Conservation (phyloP, 2,329 filamentous ascomycete genomes). For the Colletotrichum tamarilloi region DNA sequence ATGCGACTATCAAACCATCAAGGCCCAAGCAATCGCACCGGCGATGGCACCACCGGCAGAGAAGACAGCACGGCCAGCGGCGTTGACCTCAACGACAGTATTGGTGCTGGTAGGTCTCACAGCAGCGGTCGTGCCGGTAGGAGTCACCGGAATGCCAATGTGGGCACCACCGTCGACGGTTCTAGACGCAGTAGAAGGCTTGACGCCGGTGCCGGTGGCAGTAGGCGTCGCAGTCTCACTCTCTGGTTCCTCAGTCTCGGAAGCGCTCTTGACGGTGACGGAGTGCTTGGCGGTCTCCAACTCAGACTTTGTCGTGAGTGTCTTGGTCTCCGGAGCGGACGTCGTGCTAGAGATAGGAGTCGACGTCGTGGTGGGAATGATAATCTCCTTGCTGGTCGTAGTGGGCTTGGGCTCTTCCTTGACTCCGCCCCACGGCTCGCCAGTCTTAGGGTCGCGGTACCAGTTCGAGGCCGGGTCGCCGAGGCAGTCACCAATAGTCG, state of each 20-base stretch:
- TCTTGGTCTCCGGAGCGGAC: background rate
- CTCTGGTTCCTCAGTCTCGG: background rate
- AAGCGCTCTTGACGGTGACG: background rate
- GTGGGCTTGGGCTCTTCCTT: conserved; percentile 31
- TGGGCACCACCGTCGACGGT: conserved; percentile 24
- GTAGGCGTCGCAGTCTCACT: background rate
- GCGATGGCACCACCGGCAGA: conserved; percentile 5
- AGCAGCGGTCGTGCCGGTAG: background rate
- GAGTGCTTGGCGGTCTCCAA: background rate
- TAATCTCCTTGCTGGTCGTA: background rate
- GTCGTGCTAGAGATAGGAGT: background rate
- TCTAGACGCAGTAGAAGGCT: conserved; percentile 5
- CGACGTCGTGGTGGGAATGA: conserved; percentile 2
- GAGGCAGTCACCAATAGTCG: conserved; percentile 59
- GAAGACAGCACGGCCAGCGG: conserved; percentile 21
- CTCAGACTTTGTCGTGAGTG: background rate
- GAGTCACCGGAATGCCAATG: conserved; percentile 9
- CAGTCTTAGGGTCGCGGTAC: conserved; percentile 53
- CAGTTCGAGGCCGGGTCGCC: conserved; percentile 57
- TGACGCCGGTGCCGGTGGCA: conserved; percentile 4
- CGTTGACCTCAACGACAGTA: conserved; percentile 18
- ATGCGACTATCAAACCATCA: conserved; percentile 4
- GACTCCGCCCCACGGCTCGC: conserved; percentile 13
- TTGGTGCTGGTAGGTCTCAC: conserved; percentile 17
- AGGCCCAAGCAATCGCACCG: conserved; percentile 10